A percentile compares a stretch with the other conserved stretches of the same genome.
These are phyloP conservation scores for Sporothrix pallida DNA, from an alignment of 2,329 filamentous ascomycete genomes.

Conservation along the genomic window DNA sequence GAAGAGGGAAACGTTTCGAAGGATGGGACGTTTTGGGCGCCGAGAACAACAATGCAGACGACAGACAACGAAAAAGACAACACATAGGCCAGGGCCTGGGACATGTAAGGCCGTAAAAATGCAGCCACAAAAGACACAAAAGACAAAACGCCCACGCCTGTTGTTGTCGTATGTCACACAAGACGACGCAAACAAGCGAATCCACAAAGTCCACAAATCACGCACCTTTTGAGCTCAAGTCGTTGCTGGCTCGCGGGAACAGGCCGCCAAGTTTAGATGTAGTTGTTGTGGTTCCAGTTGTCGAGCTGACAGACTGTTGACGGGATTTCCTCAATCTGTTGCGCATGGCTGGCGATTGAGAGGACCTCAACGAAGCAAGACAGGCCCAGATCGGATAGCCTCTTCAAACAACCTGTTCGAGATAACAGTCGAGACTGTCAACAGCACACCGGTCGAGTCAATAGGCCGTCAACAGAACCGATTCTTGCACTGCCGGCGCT, in stretches of 20 bases:
- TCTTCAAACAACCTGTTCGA: slow-evolving; percentile 8
- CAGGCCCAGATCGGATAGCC: background rate
- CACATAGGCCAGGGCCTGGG: background rate
- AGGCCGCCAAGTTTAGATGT: background rate
- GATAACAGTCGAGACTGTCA: background rate
- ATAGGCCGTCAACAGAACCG: background rate
- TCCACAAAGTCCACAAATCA: slow-evolving; percentile 11
- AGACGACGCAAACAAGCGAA: background rate
- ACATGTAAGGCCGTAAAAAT: slow-evolving; percentile 17
- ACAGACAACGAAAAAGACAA: background rate
- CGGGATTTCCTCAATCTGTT: slow-evolving; percentile 35
- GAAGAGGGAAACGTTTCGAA: slow-evolving; percentile 21
- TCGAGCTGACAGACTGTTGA: slow-evolving; percentile 34
- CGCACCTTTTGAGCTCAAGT: slow-evolving; percentile 25
- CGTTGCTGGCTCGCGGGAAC: slow-evolving; percentile 6
- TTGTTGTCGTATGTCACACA: slow-evolving; percentile 16
- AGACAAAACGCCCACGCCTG: background rate
- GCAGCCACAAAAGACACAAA: too few species aligned
- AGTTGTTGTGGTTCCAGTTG: slow-evolving; percentile 23
- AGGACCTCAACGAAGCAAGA: background rate
- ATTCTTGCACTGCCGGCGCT: background rate
- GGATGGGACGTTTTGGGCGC: slow-evolving; percentile 11
- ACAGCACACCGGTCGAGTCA: background rate
- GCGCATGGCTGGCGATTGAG: slow-evolving; percentile 34
- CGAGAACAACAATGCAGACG: slow-evolving; percentile 7